Conservation (phyloP, 208 protist species). For the Sergeia podlipaevii region DNA sequence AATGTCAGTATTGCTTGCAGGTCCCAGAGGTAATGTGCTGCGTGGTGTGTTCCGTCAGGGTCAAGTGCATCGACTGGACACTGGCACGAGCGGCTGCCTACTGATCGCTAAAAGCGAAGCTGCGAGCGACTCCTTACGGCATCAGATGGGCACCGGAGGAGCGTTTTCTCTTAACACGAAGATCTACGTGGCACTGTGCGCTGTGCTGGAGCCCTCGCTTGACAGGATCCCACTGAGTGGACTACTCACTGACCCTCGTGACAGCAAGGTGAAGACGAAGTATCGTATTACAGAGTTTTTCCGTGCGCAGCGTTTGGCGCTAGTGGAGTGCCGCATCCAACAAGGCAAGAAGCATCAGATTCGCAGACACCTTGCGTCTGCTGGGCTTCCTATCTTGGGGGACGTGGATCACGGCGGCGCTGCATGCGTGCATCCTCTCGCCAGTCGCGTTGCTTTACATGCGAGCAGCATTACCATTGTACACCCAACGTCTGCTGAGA, state of each 20-base stretch:
- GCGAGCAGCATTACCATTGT: slow-evolving; percentile 54
- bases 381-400: slow-evolving; percentile 66
- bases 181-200: slow-evolving; percentile 69
- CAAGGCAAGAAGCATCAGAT: slow-evolving; percentile 89
- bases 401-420: slow-evolving; percentile 82
- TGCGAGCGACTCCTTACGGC: slow-evolving; percentile 57
- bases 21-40: slow-evolving; percentile 4
- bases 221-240: slow-evolving; percentile 34
- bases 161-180: slow-evolving; percentile 59
- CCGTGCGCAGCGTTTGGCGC: slow-evolving; percentile 25
- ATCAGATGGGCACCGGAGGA: slow-evolving; percentile 76
- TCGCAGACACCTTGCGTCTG: slow-evolving; percentile 66
- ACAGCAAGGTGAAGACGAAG: slow-evolving; percentile 49
- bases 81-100: slow-evolving; percentile 70
- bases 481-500: slow-evolving; percentile 45
- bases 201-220: slow-evolving; percentile 65
- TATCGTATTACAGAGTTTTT: slow-evolving; percentile 69
- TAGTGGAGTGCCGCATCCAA: slow-evolving; percentile 77
- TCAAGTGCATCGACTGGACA: slow-evolving; percentile 78
- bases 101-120: slow-evolving; percentile 57
- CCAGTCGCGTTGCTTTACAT: slow-evolving; percentile 72
- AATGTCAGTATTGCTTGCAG: slow-evolving; percentile 32
- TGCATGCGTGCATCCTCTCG: slow-evolving; percentile 45
- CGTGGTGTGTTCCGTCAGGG: slow-evolving; percentile 52
- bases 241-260: slow-evolving; percentile 33